Base-by-base conservation (phyloP, 2,329 filamentous ascomycete genomes). In the Teratosphaeria epicoccoides region DNA sequence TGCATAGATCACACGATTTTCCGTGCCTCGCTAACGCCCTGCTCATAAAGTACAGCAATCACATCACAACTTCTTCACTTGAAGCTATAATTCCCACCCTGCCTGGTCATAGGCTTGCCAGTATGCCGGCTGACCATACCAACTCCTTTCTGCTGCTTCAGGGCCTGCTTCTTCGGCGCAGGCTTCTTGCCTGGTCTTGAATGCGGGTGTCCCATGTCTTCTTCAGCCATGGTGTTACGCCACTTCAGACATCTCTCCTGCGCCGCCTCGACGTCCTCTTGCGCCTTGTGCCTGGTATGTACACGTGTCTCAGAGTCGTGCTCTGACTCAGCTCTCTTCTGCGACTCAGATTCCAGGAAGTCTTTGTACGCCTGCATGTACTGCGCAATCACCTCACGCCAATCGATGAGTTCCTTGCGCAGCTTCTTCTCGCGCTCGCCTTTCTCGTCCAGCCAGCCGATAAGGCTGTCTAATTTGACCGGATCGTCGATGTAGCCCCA, bases 401-500 rank as follows among this genome's bases (percentile, higher is more conserved):
- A 95, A 20, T 76, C 71, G 48, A 84, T 73, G 3, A 98, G 77
- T 67, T 97, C 91, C 70, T 96, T 97, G 55, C 85, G 82, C 47
- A 98, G 76, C 65, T 88, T 90, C 56, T 85, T 73, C 70, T 98
- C 93, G 57, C 95, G 89, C 57, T 85, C 77, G 1, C 93, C 93
- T 14, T 88, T 85, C 11, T 84, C 79, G 63, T 98, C 91, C 4
- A 98, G 78, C 90, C 93, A 98, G 49, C 79, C 79, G 55, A 97
- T 81, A 17, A 98, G 77, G 49, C 79, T 79, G 55, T 93, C 87
- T 4, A 98, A 71, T 33, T 87, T 79, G 47, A 85, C 81, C 0
- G 87, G 82, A 10, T 93, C 85, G 33, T 91, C 87, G 61, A 88
- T 89, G 70, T 88, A 98, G 10, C 87, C 93, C 90, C 93, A 98